These are phyloP conservation scores for Astraeus odoratus DNA, from an alignment of 768 basidiomycete species.

Conservation along the genomic window DNA sequence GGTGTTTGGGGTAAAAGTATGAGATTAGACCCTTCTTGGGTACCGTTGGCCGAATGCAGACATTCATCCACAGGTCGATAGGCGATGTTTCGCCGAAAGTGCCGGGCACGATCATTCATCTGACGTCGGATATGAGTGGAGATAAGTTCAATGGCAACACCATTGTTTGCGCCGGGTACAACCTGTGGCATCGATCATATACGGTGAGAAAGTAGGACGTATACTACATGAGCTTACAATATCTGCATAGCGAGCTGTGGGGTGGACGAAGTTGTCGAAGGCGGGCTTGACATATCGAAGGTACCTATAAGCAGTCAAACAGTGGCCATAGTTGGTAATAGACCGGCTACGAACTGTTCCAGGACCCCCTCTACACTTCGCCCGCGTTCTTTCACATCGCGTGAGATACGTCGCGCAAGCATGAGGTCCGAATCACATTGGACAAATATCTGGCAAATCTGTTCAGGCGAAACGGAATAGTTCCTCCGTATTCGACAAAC, in stretches of 20 bases:
- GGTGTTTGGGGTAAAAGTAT: constrained; percentile 69
- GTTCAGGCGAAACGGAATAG: background rate
- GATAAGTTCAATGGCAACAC: constrained; percentile 89
- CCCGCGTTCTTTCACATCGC: constrained; percentile 86
- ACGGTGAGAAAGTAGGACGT: background rate
- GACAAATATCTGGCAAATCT: constrained; percentile 59
- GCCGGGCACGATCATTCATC: constrained; percentile 68
- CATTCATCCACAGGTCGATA: constrained; percentile 33
- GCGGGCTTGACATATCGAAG: constrained; percentile 93
- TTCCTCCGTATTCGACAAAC: constrained; percentile 30
- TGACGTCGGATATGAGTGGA: constrained; percentile 84
- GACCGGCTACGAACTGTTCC: constrained; percentile 59
- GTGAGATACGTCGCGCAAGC: constrained; percentile 85
- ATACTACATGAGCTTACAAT: constrained; percentile 44
- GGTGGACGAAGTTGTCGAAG: constrained; percentile 89
- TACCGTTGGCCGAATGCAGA: constrained; percentile 30
- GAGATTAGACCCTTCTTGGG: constrained; percentile 44
- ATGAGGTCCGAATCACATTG: constrained; percentile 95
- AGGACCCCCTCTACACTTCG: constrained; percentile 81
- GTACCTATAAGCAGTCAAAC: constrained; percentile 47
- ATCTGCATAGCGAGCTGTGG: constrained; percentile 82
- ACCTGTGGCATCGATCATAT: constrained; percentile 48
- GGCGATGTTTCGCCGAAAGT: constrained; percentile 71
- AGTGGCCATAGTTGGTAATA: background rate
- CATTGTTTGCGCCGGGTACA: constrained; percentile 89